Conservation (phyloP, 768 basidiomycete species). For the Mycena olivaceomarginata region DNA sequence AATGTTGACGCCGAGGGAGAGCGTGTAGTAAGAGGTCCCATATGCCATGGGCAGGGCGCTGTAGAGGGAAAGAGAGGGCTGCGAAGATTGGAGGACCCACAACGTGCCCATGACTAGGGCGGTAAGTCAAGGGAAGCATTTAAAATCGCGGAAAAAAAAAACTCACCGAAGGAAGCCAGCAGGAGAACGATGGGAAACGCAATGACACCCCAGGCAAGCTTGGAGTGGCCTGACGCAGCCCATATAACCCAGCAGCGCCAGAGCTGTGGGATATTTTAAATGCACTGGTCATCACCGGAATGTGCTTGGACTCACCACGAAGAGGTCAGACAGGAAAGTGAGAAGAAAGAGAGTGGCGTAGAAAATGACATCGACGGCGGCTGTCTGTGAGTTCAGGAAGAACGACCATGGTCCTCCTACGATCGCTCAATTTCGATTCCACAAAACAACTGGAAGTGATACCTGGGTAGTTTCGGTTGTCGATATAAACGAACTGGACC, state of each 20-base stretch:
- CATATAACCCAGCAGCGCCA: conserved; percentile 71
- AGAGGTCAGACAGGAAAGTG: conserved; percentile 64
- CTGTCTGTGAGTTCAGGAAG: conserved; percentile 63
- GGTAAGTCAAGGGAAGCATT: neutral
- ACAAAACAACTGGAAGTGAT: neutral
- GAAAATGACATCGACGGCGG: conserved; percentile 64
- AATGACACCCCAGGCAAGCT: conserved; percentile 49
- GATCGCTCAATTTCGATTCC: neutral
- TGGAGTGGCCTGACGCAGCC: conserved; percentile 56
- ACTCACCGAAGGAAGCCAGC: conserved; percentile 28
- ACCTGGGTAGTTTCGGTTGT: conserved; percentile 63
- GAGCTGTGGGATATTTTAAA: conserved; percentile 50
- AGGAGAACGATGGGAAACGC: too few relatives aligned
- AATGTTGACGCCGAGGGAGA: conserved; percentile 64
- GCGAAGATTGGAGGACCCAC: conserved; percentile 65
- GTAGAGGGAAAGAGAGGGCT: conserved; percentile 63
- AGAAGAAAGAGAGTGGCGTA: conserved; percentile 64
- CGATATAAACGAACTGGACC: conserved; percentile 63
- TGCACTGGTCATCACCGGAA: neutral
- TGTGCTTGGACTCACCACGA: conserved; percentile 58
- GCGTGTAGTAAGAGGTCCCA: conserved; percentile 61
- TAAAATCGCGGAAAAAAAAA: neutral
- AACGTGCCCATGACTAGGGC: conserved; percentile 61
- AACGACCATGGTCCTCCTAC: conserved; percentile 63
- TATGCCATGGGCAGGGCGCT: conserved; percentile 57